Conservation (phyloP, 2,329 filamentous ascomycete species). For the Shiraia sp. region DNA sequence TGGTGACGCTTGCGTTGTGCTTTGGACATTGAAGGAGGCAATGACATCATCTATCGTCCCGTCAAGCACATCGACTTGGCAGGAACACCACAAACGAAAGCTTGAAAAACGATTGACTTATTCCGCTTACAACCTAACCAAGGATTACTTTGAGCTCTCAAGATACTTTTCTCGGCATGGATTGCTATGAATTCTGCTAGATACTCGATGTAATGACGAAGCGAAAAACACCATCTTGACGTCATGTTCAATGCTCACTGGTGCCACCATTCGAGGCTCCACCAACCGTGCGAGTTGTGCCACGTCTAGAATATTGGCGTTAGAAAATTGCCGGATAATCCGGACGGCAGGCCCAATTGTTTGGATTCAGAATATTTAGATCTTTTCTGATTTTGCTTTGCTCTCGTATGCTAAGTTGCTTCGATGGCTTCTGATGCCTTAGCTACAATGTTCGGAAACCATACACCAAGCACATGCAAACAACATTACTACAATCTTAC, state of each 20-base stretch:
- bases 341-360: background rate
- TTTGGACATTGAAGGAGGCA: background rate
- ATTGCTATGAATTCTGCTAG: no score
- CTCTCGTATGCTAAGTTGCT: no score
- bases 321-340: constrained; percentile 4
- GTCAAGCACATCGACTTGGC: constrained; percentile 18
- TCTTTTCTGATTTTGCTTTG: background rate
- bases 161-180: no score
- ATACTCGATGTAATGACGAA: no score
- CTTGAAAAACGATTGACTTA: no score
- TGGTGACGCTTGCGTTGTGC: constrained; percentile 13
- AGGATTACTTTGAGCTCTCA: no score
- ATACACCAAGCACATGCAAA: no score
- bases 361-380: background rate
- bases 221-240: constrained; percentile 7
- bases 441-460: no score
- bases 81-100: constrained; percentile 6
- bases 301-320: constrained; percentile 1
- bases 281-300: no score
- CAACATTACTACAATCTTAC: no score
- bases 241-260: constrained; percentile 6
- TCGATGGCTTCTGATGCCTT: no score
- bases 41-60: constrained; percentile 17
- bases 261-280: background rate
- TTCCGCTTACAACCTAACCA: no score